Evolutionary conservation across 148 eudicot species (phyloP).

Genomic region (Rhododendron molle): DNA sequence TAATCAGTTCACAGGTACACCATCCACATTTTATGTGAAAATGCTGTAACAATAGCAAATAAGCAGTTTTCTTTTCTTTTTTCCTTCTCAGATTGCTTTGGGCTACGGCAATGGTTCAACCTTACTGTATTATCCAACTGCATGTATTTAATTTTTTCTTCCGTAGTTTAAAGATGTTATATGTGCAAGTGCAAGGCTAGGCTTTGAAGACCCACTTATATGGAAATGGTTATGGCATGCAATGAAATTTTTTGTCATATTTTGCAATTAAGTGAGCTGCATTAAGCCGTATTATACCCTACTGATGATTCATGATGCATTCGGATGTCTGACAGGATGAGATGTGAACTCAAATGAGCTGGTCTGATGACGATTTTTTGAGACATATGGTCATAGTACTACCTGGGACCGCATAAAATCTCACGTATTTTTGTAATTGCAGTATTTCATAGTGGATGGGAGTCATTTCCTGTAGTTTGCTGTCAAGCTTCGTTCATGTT

Average conservation of each 20-base stretch:
- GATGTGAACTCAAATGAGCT: neutral
- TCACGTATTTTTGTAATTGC: neutral
- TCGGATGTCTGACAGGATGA: neutral
- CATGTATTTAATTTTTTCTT: neutral
- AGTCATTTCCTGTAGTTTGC: neutral
- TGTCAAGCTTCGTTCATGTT: neutral
- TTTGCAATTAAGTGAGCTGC: neutral
- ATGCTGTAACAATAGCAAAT: neutral
- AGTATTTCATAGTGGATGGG: neutral
- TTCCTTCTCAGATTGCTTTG: neutral
- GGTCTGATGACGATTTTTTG: neutral
- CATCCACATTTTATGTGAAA: conserved; percentile 7
- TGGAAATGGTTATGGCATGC: neutral
- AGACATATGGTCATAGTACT: neutral
- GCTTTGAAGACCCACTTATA: neutral
- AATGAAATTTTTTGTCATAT: neutral
- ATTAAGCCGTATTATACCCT: neutral
- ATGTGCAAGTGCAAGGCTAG: neutral
- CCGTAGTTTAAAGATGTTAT: neutral
- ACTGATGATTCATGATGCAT: neutral
- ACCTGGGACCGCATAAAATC: neutral
- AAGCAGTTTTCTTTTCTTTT: neutral
- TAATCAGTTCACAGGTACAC: conserved; percentile 12
- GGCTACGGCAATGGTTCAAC: neutral
- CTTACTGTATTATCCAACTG: conserved; percentile 1